phyloP scores from a whole-genome alignment of 2,329 filamentous ascomycete species.

The Hysterium pulicare region DNA sequence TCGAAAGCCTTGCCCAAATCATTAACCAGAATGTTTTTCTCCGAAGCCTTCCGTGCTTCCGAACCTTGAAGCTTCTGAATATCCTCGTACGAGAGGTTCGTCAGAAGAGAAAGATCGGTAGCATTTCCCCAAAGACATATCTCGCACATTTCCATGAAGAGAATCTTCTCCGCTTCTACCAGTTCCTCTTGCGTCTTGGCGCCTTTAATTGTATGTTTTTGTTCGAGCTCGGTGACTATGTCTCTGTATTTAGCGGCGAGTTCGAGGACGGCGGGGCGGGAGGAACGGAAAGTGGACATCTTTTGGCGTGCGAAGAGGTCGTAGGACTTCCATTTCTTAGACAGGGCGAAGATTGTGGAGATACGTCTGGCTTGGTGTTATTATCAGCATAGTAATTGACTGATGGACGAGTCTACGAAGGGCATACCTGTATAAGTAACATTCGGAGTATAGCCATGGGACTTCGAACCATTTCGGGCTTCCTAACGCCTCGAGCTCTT shows the following conservation, averaged over 20 bases:
- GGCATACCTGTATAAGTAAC: conserved; percentile 79
- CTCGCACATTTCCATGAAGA: conserved; percentile 92
- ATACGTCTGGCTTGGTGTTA: conserved; percentile 61
- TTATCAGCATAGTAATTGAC: conserved; percentile 16
- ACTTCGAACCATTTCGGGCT: conserved; percentile 77
- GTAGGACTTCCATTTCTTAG: conserved; percentile 81
- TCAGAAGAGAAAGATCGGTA: conserved; percentile 87
- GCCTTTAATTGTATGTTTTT: conserved; percentile 45
- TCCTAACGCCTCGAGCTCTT: conserved; percentile 72
- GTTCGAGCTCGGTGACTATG: conserved; percentile 64
- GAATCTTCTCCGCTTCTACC: conserved; percentile 66
- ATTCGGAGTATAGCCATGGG: conserved; percentile 89
- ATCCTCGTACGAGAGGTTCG: conserved; percentile 87
- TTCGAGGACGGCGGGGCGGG: conserved; percentile 79
- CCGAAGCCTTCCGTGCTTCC: conserved; percentile 77
- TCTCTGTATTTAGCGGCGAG: conserved; percentile 76
- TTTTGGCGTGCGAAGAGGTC: conserved; percentile 90
- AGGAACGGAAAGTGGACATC: conserved; percentile 86
- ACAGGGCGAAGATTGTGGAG: conserved; percentile 71
- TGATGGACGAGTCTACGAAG: not conserved
- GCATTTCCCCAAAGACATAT: conserved; percentile 98
- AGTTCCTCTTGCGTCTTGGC: conserved; percentile 50
- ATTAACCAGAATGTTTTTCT: conserved; percentile 90
- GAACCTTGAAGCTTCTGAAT: conserved; percentile 95
- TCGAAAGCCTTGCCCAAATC: conserved; percentile 73